These are phyloP conservation scores for Misopates orontium DNA, from an alignment of 257 asterid genomes.

Conservation along the genomic window DNA sequence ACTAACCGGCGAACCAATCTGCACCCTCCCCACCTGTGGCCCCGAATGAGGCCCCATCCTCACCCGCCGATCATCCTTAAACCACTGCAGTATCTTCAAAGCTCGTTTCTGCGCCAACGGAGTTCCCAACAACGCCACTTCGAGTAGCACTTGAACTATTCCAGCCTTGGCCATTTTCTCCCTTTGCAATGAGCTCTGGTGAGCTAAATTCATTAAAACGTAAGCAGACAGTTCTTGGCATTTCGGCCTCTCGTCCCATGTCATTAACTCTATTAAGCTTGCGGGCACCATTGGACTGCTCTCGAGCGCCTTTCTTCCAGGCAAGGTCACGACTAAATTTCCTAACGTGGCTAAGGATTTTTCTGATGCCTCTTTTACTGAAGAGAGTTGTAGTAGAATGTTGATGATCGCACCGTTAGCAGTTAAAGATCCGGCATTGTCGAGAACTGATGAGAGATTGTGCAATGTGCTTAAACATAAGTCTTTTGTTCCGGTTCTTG, in stretches of 20 bases:
- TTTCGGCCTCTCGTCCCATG: conserved; percentile 74
- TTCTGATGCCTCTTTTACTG: conserved; percentile 53
- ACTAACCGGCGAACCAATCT: conserved; percentile 42
- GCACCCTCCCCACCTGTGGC: conserved; percentile 57
- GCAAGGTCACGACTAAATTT: conserved; percentile 59
- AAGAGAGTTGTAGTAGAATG: conserved; percentile 42
- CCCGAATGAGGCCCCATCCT: conserved; percentile 82
- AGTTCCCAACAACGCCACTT: conserved; percentile 76
- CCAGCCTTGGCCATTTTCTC: conserved; percentile 78
- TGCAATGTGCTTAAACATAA: conserved; percentile 53
- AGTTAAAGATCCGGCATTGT: conserved; percentile 43
- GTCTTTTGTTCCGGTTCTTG: conserved; percentile 43
- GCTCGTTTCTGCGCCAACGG: conserved; percentile 88
- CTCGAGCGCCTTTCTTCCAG: conserved; percentile 66
- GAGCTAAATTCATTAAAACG: conserved; percentile 81
- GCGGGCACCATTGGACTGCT: conserved; percentile 52
- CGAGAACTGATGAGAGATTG: conserved; percentile 63
- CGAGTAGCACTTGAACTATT: conserved; percentile 79
- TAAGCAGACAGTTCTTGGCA: conserved; percentile 75
- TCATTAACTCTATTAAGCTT: conserved; percentile 63
- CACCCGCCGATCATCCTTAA: conserved; percentile 69
- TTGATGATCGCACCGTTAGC: conserved; percentile 36
- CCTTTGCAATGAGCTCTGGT: conserved; percentile 76
- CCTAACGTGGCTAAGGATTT: conserved; percentile 66
- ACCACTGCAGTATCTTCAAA: conserved; percentile 79